Base-by-base conservation (phyloP, 371 early-diverging fungal genomes). In the Saksenaea oblongispora region DNA sequence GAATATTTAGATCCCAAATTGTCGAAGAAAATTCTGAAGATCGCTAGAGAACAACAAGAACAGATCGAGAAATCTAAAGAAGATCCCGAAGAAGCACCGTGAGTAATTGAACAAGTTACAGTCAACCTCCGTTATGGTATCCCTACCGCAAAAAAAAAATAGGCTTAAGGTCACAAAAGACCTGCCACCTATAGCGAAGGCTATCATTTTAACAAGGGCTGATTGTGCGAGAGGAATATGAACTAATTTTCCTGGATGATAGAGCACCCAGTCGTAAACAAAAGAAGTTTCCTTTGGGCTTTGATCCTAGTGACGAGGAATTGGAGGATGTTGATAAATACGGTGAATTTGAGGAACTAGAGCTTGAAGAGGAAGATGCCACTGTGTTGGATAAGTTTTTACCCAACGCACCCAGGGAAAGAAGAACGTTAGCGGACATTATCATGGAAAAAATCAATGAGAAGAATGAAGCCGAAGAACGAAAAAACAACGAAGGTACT, bases 371-470 rank as follows among this genome's bases (percentile, higher is more conserved):
- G 64, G 84, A 79, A 11, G 94, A 93, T 75, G 87, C 87, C 10
- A 87, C 84, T 59, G 73, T 93, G 17, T 80, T 97, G 67, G 89
- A 92, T 47, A 93, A 93, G 77, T 97, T 96, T 71, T 85, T 97
- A 82, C 92, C 91, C 13, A 79, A 83, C 35, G 93, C 93, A 31
- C 95, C 95, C 15, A 82, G 74, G 58, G 87, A 92, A 69, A 90
- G 93, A 62, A 84, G 89, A 68, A 95, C 91, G 26, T 84, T 98
- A 57, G 95, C 98, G 3, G 97, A 98, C 73, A 72, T 96, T 42
- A 96, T 98, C 74, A 92, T 95, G 93, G 89, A 89, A 62, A 96
- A 96, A 80, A 95, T 97, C 65, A 84, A 91, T 61, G 88, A 87
- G 60, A 88, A 87, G 71, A 87, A 91, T 67, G 84, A 80, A 1